phyloP scores from a whole-genome alignment of 2,329 filamentous ascomycete genomes.

The Xylariales sp. region DNA sequence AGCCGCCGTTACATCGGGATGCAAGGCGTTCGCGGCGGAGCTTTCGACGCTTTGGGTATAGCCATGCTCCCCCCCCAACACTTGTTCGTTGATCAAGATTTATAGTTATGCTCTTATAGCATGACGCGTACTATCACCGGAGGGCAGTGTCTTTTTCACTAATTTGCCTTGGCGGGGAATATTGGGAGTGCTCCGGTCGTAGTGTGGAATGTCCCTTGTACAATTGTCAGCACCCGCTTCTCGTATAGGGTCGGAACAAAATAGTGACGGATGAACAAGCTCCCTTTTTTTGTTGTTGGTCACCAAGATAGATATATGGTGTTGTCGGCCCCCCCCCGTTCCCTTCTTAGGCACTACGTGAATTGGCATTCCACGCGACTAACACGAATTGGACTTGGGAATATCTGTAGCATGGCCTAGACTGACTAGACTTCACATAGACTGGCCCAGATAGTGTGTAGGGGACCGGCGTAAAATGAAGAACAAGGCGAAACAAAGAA shows the following conservation, averaged over 20 bases:
- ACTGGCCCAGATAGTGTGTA: not conserved
- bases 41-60: constrained; percentile 32
- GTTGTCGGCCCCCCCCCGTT: not conserved
- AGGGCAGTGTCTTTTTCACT: constrained; percentile 14
- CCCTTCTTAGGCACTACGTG: not conserved
- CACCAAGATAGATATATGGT: constrained; percentile 18
- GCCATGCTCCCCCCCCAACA: constrained; percentile 25
- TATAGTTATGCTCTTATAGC: constrained; percentile 29
- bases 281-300: constrained; percentile 11
- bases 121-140: constrained; percentile 20
- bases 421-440: not conserved
- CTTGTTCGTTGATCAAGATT: constrained; percentile 26
- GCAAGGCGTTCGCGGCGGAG: constrained; percentile 34
- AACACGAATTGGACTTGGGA: not conserved
- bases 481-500: constrained; percentile 3
- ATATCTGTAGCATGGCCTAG: not conserved
- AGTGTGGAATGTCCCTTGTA: constrained; percentile 23
- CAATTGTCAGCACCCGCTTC: constrained; percentile 25
- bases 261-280: constrained; percentile 5
- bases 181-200: constrained; percentile 9
- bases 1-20: constrained; percentile 37
- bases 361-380: not conserved
- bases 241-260: not conserved
- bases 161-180: constrained; percentile 19
- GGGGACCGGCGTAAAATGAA: not conserved